These are phyloP conservation scores for Phragmites australis DNA, from an alignment of 176 grass and related monocot genomes.

Conservation along the genomic window DNA sequence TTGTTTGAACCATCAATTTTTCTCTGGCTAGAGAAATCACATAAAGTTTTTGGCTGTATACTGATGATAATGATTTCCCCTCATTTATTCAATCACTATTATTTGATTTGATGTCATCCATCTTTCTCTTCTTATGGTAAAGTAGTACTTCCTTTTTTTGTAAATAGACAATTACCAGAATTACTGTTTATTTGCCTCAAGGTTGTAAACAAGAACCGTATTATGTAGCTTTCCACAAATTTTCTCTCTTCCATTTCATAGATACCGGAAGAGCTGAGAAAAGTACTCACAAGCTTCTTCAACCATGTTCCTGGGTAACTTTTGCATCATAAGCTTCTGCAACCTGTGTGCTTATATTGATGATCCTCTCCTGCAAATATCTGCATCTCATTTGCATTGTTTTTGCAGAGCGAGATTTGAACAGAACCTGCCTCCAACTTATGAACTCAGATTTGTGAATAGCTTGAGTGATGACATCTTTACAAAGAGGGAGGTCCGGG, in stretches of 20 bases:
- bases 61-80: too few relatives aligned
- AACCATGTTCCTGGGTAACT: conserved; percentile 19
- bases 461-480: conserved; percentile 29
- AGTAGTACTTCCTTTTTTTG: background rate
- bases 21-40: too few relatives aligned
- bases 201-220: background rate
- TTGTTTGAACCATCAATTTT: too few relatives aligned
- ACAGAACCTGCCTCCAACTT: conserved; percentile 31
- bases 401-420: conserved; percentile 7
- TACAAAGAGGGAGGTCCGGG: conserved; percentile 29
- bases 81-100: too few relatives aligned
- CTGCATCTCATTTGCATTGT: background rate
- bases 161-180: background rate
- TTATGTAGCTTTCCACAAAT: background rate
- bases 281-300: conserved; percentile 32
- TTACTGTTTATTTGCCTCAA: background rate
- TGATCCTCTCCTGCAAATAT: background rate
- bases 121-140: background rate
- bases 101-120: background rate
- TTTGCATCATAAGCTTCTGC: background rate
- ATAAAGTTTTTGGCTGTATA: too few relatives aligned
- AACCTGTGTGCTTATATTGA: background rate
- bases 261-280: conserved; percentile 23
- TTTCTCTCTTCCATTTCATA: background rate
- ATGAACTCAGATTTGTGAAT: conserved; percentile 38